Percentiles rank a stretch among this genome's conserved stretches.
phyloP scores from a whole-genome alignment of 208 protist genomes.

The Leishmania gerbilli region DNA sequence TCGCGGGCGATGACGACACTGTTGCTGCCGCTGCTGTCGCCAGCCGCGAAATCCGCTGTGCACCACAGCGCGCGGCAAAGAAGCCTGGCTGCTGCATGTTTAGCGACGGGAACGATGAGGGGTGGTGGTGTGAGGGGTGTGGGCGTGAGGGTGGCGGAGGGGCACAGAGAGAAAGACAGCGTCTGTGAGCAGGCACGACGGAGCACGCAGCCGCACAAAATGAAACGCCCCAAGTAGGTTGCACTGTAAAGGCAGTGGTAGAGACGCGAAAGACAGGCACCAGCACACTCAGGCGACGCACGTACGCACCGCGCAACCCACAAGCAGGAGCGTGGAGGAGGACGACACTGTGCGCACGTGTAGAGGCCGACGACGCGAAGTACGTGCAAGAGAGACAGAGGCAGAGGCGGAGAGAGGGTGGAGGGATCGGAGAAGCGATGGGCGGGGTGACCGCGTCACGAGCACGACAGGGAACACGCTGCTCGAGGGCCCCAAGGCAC shows the following conservation, averaged over 20 bases:
- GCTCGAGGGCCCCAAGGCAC: background rate
- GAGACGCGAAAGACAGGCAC: background rate
- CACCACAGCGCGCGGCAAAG: background rate
- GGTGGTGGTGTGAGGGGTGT: background rate
- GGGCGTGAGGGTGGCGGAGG: too few species aligned
- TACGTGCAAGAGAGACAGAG: background rate
- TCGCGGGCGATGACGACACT: background rate
- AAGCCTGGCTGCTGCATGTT: conserved; percentile 10
- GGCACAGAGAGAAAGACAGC: background rate
- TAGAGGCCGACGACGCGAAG: background rate
- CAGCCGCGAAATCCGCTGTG: conserved; percentile 12
- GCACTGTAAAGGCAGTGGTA: background rate
- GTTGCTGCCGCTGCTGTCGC: background rate
- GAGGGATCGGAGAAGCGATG: background rate
- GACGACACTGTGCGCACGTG: background rate
- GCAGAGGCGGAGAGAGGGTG: background rate
- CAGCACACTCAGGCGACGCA: background rate
- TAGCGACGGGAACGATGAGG: background rate
- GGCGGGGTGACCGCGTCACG: background rate
- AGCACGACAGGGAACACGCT: background rate
- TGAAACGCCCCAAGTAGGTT: background rate
- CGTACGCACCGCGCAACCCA: background rate
- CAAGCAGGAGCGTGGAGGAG: background rate
- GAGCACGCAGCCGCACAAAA: background rate
- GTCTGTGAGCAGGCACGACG: background rate